These are phyloP conservation scores for Aspergillus sclerotialis DNA, from an alignment of 2,329 filamentous ascomycete genomes.

Conservation along the genomic window DNA sequence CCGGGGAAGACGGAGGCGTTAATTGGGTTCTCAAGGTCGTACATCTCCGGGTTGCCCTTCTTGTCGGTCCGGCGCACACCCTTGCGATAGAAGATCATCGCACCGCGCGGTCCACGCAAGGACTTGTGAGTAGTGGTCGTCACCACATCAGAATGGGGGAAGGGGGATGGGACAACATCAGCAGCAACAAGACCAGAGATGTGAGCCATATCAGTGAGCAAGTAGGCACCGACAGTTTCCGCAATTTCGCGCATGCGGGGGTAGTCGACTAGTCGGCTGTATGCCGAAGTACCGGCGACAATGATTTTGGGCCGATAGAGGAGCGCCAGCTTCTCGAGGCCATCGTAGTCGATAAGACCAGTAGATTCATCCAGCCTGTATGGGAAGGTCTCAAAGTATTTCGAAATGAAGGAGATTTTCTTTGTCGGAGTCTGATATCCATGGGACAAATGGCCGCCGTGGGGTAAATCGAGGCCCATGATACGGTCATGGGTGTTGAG, in stretches of 20 bases:
- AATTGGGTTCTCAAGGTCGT: conserved; percentile 92
- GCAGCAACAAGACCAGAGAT: conserved; percentile 94
- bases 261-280: conserved; percentile 98
- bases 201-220: conserved; percentile 97
- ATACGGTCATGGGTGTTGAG: conserved; percentile 92
- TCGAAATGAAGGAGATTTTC: conserved; percentile 97
- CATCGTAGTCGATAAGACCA: conserved; percentile 95
- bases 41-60: conserved; percentile 80
- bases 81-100: conserved; percentile 99
- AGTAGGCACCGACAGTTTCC: conserved; percentile 86
- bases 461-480: conserved; percentile 93
- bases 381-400: conserved; percentile 98
- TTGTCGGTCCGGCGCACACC: conserved; percentile 89
- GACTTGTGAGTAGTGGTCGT: conserved; percentile 99
- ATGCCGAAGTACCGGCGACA: conserved; percentile 92
- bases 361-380: conserved; percentile 74
- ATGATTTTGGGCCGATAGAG: conserved; percentile 95
- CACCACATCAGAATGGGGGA: conserved; percentile 87
- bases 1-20: conserved; percentile 99
- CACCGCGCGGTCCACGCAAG: conserved; percentile 89
- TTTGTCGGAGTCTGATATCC: conserved; percentile 93
- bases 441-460: conserved; percentile 91
- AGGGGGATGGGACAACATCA: conserved; percentile 87
- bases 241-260: conserved; percentile 92
- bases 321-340: conserved; percentile 78